Conservation (phyloP, 1,284 basidiomycete species). For the Vanrija humicola region DNA sequence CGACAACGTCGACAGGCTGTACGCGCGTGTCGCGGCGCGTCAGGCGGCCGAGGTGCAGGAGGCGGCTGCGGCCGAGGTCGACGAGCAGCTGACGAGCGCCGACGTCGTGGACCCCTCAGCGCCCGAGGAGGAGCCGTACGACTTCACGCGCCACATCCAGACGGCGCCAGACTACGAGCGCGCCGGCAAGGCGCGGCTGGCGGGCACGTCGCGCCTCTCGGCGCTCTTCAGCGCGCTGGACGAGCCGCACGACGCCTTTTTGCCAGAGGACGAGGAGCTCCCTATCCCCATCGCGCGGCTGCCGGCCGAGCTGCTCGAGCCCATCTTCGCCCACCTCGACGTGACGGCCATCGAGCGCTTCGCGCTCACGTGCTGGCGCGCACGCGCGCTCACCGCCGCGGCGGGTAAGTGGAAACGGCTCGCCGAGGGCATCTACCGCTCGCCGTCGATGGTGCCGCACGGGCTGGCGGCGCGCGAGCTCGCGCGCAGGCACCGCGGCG, state of each 20-base stretch:
- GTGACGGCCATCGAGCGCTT: conserved; percentile 70
- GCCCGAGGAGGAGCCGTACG: conserved; percentile 34
- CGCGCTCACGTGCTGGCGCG: conserved; percentile 64
- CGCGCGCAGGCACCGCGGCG: conserved; percentile 55
- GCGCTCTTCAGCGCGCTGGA: conserved; percentile 2
- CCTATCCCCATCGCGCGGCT: conserved; percentile 58
- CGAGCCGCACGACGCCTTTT: conserved; percentile 51
- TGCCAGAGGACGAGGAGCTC: conserved; percentile 63
- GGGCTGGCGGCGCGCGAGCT: conserved; percentile 39
- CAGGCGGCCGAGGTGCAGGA: conserved; percentile 4
- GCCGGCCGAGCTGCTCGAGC: conserved; percentile 70
- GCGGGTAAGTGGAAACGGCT: conserved; percentile 59
- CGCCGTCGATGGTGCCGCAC: conserved; percentile 54
- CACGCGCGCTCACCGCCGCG: conserved; percentile 65
- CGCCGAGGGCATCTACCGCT: conserved; percentile 60
- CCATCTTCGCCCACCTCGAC: conserved; percentile 59
- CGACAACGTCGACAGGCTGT: conserved; percentile 39
- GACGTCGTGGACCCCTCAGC: conserved; percentile 36
- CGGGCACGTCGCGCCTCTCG: conserved; percentile 2
- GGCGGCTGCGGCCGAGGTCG: not conserved
- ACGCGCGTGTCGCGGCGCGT: conserved; percentile 19
- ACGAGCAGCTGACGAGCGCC: conserved; percentile 14
- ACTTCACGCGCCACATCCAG: conserved; percentile 45
- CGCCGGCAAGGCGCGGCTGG: not conserved
- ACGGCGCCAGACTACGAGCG: conserved; percentile 41